These are phyloP conservation scores for Mortierella sp. DNA, from an alignment of 371 early-diverging fungal species.

Conservation along the genomic window DNA sequence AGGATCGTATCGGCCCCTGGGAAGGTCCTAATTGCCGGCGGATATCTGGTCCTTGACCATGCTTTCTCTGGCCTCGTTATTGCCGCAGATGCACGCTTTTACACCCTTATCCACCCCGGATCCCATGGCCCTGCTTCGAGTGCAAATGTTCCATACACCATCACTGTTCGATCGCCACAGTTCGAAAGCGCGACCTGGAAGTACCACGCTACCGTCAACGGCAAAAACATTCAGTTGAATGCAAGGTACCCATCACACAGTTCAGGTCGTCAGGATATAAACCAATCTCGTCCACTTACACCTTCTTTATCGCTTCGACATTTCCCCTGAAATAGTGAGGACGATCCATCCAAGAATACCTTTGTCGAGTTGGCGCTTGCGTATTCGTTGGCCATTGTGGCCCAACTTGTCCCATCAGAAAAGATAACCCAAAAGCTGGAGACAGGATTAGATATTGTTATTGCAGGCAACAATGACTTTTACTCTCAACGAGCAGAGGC, in stretches of 20 bases:
- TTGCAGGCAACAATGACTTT: conserved; percentile 94
- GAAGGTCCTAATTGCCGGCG: conserved; percentile 93
- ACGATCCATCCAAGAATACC: conserved; percentile 53
- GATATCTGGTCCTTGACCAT: conserved; percentile 94
- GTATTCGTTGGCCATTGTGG: conserved; percentile 58
- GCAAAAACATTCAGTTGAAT: conserved; percentile 19
- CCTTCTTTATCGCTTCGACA: neutral
- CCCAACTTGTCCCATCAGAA: conserved; percentile 37
- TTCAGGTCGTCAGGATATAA: too few species aligned
- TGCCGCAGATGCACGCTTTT: conserved; percentile 86
- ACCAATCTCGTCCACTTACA: too few species aligned
- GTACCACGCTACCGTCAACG: conserved; percentile 55
- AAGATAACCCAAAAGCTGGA: conserved; percentile 27
- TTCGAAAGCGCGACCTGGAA: conserved; percentile 75
- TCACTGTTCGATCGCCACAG: conserved; percentile 76
- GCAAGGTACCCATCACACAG: conserved; percentile 12
- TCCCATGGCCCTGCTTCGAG: neutral
- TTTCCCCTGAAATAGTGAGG: conserved; percentile 29
- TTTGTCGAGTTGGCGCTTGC: conserved; percentile 63
- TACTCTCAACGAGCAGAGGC: conserved; percentile 88
- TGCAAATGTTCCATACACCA: conserved; percentile 28
- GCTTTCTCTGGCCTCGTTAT: conserved; percentile 85
- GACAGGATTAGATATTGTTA: conserved; percentile 71
- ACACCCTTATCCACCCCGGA: conserved; percentile 67
- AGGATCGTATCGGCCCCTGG: conserved; percentile 89